These are phyloP conservation scores for Coleophoma cylindrospora DNA, from an alignment of 2,329 filamentous ascomycete genomes.

Conservation along the genomic window DNA sequence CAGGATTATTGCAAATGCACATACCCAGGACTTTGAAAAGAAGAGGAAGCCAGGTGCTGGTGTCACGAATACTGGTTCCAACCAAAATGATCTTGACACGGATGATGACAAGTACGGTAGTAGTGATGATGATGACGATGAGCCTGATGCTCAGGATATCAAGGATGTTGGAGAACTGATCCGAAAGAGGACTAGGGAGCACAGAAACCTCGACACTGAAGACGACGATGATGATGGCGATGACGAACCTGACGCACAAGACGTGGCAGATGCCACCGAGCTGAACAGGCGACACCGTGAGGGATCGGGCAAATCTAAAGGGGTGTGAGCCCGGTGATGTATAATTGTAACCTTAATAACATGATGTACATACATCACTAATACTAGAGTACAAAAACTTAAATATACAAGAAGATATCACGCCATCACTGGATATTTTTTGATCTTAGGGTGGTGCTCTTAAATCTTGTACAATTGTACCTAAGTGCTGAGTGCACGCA, in stretches of 20 bases:
- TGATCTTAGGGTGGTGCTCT: too few relatives aligned
- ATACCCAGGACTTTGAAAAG: conserved; percentile 89
- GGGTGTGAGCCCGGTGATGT: too few relatives aligned
- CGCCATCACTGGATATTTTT: too few relatives aligned
- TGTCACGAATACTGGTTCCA: conserved; percentile 4
- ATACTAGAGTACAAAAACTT: too few relatives aligned
- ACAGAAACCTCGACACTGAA: background rate
- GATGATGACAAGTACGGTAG: conserved; percentile 12
- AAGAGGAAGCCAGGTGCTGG: conserved; percentile 41
- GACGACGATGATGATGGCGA: background rate
- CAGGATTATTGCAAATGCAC: conserved; percentile 74
- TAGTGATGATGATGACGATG: conserved; percentile 11
- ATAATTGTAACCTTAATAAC: too few relatives aligned
- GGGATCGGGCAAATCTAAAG: too few relatives aligned
- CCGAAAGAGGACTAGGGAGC: background rate
- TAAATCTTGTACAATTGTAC: too few relatives aligned
- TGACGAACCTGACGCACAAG: background rate
- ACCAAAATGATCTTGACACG: conserved; percentile 4
- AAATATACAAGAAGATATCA: too few relatives aligned
- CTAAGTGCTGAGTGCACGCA: too few relatives aligned
- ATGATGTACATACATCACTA: too few relatives aligned
- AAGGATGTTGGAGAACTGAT: conserved; percentile 15
- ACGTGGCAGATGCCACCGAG: too few relatives aligned
- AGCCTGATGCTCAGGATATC: conserved; percentile 16
- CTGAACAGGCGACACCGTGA: too few relatives aligned